phyloP scores from a whole-genome alignment of 495 filamentous ascomycete species.

The Hyaloscypha hepaticicola region DNA sequence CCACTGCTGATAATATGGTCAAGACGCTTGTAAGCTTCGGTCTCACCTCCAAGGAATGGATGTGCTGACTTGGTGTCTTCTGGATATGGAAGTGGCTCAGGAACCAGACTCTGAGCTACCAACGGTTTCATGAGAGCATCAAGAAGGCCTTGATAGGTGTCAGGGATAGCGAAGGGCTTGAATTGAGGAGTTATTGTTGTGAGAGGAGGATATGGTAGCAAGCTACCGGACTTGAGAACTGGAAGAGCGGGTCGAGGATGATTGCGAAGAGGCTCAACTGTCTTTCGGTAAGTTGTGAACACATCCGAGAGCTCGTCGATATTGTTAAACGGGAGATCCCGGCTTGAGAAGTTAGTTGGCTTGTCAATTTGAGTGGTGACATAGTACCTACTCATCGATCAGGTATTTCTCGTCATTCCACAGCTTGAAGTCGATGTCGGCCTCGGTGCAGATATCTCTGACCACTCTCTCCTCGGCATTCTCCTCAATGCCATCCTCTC shows the following conservation, averaged over 20 bases:
- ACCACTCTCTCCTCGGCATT: constrained; percentile 56
- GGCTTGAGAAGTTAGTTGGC: constrained; percentile 39
- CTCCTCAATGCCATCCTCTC: constrained; percentile 65
- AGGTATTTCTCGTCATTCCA: constrained; percentile 74
- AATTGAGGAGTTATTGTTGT: constrained; percentile 51
- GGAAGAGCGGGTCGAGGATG: constrained; percentile 52
- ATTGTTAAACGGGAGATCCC: constrained; percentile 51
- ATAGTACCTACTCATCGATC: constrained; percentile 62
- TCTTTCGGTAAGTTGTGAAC: constrained; percentile 67
- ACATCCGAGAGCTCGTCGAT: constrained; percentile 59
- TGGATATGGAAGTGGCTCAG: constrained; percentile 45
- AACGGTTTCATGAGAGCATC: constrained; percentile 55
- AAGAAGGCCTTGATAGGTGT: constrained; percentile 47
- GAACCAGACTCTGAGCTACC: constrained; percentile 35
- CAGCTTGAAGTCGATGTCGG: constrained; percentile 53
- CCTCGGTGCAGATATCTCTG: constrained; percentile 42
- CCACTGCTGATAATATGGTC: constrained; percentile 57
- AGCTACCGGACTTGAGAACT: constrained; percentile 37
- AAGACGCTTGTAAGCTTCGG: constrained; percentile 51
- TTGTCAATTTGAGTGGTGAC: not conserved
- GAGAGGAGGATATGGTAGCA: constrained; percentile 53
- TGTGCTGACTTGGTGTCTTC: constrained; percentile 52
- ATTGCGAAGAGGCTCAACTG: constrained; percentile 60
- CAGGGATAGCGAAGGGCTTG: constrained; percentile 59
- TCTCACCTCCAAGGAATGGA: constrained; percentile 68